Evolutionary conservation across 2,329 filamentous ascomycete species (phyloP), one percentile per base, ranked within the genome.

Genomic region (Ophiostoma populinum): DNA sequence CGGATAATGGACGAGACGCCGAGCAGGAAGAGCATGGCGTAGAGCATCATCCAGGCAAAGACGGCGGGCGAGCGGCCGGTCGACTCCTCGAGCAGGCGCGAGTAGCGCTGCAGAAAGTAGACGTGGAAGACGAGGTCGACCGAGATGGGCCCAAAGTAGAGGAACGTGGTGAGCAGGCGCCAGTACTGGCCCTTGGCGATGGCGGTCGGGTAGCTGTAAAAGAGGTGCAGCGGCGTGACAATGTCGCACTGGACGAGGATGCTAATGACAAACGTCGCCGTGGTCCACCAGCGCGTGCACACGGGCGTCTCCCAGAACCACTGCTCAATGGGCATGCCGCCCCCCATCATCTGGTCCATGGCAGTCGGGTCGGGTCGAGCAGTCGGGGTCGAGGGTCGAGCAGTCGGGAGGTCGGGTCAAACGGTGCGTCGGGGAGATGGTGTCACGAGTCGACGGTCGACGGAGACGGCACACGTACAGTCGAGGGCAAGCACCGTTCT

Each of bases 291-390:
- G 42, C 90, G 67, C 24, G 90, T 98, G 56, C 86, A 92, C 18
- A 90, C 74, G 4, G 90, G 90, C 80, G 94, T 94, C 56, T 98
- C 90, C 68, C 83, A 94, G 57, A 94, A 95, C 90, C 90, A 98
- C 46, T 44, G 79, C 57, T 95, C 90, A 7, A 98, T 67, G 27
- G 87, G 90, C 50, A 93, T 62, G 36, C 67, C 63, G 40, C 66
- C 70, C 45, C 65, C 43, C 29, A 59, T 56, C 52, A 72, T 64
- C 48, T 68, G 65, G 45, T 72, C 67, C 67, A 72, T 72, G 41
- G 22, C 43, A 36, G 32, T 5, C 19, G 18, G 9, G 7, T n/a
- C 24, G 20, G 30, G 20, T 16, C n/a, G n/a, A n/a, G n/a, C n/a
- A n/a, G n/a, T n/a, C n/a, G n/a, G n/a, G n/a, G n/a, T n/a, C n/a